Evolutionary conservation across 2,329 filamentous ascomycete genomes (phyloP).

Genomic region (Dothistroma septosporum): DNA sequence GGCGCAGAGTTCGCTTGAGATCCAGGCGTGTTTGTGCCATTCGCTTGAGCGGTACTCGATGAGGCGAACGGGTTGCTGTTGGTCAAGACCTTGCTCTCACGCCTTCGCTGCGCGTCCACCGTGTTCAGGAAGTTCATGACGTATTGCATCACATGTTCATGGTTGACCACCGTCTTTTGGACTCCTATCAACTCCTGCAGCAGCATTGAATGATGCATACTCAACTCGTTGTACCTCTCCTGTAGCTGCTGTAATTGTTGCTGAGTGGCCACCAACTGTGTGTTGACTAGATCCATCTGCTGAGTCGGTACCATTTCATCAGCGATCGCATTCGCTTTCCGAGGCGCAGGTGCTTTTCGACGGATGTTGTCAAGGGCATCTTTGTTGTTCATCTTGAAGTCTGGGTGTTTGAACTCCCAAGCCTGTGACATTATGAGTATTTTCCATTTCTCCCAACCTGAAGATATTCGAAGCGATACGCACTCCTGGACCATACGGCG

Average conservation of each 20-base stretch:
- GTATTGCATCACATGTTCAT: slow-evolving; percentile 67
- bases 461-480: slow-evolving; percentile 21
- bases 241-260: slow-evolving; percentile 87
- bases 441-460: background rate
- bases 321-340: slow-evolving; percentile 62
- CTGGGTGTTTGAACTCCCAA: slow-evolving; percentile 96
- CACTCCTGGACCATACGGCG: slow-evolving; percentile 77
- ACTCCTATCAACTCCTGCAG: slow-evolving; percentile 61
- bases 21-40: slow-evolving; percentile 15
- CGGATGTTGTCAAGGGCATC: slow-evolving; percentile 95
- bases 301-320: slow-evolving; percentile 77
- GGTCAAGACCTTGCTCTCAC: slow-evolving; percentile 53
- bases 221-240: slow-evolving; percentile 76
- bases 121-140: slow-evolving; percentile 65
- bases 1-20: slow-evolving; percentile 14
- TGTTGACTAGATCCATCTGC: slow-evolving; percentile 83
- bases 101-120: slow-evolving; percentile 60
- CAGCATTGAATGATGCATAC: slow-evolving; percentile 60
- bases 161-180: slow-evolving; percentile 67
- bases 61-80: slow-evolving; percentile 36
- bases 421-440: slow-evolving; percentile 52
- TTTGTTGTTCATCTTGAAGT: slow-evolving; percentile 93
- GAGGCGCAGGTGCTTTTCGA: slow-evolving; percentile 85
- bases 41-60: slow-evolving; percentile 1
- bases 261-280: slow-evolving; percentile 82